phyloP scores from a whole-genome alignment of 2,329 filamentous ascomycete genomes.

The Penicillium digitatum region DNA sequence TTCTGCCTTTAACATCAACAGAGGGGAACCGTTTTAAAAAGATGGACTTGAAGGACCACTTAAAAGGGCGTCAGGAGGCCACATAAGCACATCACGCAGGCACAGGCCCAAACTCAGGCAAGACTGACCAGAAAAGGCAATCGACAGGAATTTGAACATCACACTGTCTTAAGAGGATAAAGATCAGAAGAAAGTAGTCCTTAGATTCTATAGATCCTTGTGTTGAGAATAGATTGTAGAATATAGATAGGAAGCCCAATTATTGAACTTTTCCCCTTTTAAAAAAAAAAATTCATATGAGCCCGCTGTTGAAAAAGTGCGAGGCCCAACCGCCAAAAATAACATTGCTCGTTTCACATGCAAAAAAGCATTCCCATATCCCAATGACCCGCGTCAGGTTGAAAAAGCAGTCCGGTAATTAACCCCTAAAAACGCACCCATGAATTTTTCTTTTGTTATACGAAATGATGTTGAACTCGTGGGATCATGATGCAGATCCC shows the following conservation, averaged over 20 bases:
- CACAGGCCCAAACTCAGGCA: background rate
- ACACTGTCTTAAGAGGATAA: background rate
- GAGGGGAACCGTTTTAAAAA: too few relatives aligned
- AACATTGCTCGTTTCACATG: conserved; percentile 22
- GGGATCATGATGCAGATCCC: conserved; percentile 17
- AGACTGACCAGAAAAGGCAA: background rate
- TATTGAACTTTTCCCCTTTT: conserved; percentile 23
- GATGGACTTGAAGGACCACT: too few relatives aligned
- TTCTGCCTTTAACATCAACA: too few relatives aligned
- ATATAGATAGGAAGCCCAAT: conserved; percentile 9
- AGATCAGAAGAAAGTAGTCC: conserved; percentile 4
- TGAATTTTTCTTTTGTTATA: conserved; percentile 28
- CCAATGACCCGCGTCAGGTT: conserved; percentile 39
- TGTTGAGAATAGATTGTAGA: conserved; percentile 14
- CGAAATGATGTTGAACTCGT: conserved; percentile 39
- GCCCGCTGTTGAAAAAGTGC: conserved; percentile 24
- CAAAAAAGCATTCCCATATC: conserved; percentile 29
- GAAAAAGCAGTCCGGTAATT: conserved; percentile 41
- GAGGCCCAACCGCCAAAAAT: conserved; percentile 14
- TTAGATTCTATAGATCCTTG: conserved; percentile 11
- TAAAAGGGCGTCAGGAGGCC: too few relatives aligned
- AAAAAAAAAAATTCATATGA: conserved; percentile 18
- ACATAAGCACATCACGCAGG: background rate
- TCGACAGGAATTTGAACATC: background rate
- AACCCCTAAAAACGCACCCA: conserved; percentile 34